Conservation (phyloP, 2,329 filamentous ascomycete genomes). For the Rhynchosporium graminicola region DNA sequence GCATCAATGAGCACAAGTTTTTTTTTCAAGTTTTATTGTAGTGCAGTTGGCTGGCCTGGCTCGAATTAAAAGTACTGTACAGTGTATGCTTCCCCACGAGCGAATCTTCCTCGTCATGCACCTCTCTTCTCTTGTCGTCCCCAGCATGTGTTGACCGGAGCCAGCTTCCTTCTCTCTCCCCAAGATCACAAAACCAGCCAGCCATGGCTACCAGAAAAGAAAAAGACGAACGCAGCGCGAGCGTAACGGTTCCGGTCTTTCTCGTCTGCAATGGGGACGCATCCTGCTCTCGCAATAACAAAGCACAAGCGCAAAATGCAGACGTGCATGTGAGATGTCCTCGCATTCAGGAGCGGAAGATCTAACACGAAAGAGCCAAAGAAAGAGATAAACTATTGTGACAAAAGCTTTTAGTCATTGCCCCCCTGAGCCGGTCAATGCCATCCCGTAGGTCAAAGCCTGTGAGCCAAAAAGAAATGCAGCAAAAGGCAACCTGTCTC, state of each 20-base stretch:
- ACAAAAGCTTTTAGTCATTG: conserved; percentile 39
- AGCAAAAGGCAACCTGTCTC: conserved; percentile 39
- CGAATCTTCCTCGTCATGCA: conserved; percentile 26
- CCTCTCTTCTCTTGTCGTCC: conserved; percentile 27
- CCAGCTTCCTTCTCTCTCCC: conserved; percentile 26
- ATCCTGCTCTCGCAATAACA: conserved; percentile 22
- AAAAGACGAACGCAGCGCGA: conserved; percentile 16
- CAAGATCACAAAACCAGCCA: conserved; percentile 40
- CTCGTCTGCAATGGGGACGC: conserved; percentile 19
- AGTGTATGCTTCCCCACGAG: conserved; percentile 26
- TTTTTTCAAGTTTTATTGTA: conserved; percentile 31
- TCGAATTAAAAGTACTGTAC: conserved; percentile 40
- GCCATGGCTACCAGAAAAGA: conserved; percentile 34
- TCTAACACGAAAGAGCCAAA: conserved; percentile 12
- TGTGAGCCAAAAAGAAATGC: conserved; percentile 37
- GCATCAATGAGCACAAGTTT: not conserved
- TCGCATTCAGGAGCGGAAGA: conserved; percentile 10
- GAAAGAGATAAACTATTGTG: conserved; percentile 37
- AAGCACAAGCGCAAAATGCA: conserved; percentile 28
- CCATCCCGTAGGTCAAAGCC: conserved; percentile 33
- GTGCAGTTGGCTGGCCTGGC: conserved; percentile 38
- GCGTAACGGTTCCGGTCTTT: conserved; percentile 21
- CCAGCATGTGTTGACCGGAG: conserved; percentile 25
- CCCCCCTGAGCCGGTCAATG: conserved; percentile 27
- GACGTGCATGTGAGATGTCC: conserved; percentile 24